Evolutionary conservation across 2,329 filamentous ascomycete species (phyloP).

Genomic region (Nakataea oryzae): DNA sequence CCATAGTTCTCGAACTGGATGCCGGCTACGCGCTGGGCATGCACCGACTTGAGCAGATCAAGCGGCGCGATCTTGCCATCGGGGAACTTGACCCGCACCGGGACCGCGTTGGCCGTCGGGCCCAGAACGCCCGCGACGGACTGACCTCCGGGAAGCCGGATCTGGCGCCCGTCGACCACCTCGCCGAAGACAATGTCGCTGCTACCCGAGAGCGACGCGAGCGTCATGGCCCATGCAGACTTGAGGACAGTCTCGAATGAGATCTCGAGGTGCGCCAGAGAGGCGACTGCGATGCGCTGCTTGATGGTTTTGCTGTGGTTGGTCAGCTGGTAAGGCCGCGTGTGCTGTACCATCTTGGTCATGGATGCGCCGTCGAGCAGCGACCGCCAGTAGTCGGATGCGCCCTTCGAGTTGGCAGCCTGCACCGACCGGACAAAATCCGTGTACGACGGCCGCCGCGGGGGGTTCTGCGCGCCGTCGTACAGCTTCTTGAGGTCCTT

Average conservation of each 20-base stretch:
- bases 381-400: constrained; percentile 32
- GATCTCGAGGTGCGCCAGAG: constrained; percentile 31
- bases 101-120: constrained; percentile 34
- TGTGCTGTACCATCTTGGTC: constrained; percentile 32
- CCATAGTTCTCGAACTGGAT: constrained; percentile 40
- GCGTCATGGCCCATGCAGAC: constrained; percentile 45
- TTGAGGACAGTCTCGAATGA: constrained; percentile 43
- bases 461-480: constrained; percentile 19
- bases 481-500: constrained; percentile 39
- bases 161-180: constrained; percentile 35
- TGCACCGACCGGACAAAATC: constrained; percentile 33
- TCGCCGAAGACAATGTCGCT: constrained; percentile 48
- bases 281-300: constrained; percentile 27
- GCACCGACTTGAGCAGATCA: constrained; percentile 36
- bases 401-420: constrained; percentile 22
- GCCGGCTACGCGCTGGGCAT: constrained; percentile 35
- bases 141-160: constrained; percentile 32
- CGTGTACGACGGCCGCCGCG: constrained; percentile 31
- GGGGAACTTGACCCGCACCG: constrained; percentile 36
- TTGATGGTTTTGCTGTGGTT: constrained; percentile 27
- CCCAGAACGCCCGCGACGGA: constrained; percentile 44
- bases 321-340: constrained; percentile 27
- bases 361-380: constrained; percentile 33
- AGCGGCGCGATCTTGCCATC: constrained; percentile 32
- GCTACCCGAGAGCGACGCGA: constrained; percentile 36